These are phyloP conservation scores for Dioscorea cayenensis DNA, from an alignment of 116 monocot genomes.

Conservation along the genomic window DNA sequence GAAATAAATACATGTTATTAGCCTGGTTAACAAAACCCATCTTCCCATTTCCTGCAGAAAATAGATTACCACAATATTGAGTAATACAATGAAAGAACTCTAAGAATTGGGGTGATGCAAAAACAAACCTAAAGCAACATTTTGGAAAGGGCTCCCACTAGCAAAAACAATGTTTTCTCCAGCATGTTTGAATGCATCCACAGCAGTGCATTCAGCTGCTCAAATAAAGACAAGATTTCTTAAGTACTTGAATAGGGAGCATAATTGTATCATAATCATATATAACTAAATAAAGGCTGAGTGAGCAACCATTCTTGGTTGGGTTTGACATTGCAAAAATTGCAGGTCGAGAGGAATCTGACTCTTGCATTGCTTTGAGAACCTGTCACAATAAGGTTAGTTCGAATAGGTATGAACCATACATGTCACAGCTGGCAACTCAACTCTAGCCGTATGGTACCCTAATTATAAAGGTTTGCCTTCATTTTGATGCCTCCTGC, in stretches of 20 bases:
- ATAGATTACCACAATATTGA: slow-evolving; percentile 9
- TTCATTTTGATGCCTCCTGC: no score
- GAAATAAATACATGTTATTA: slow-evolving; percentile 99
- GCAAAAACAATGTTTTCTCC: slow-evolving; percentile 96
- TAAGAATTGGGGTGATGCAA: slow-evolving; percentile 2
- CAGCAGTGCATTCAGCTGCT: slow-evolving; percentile 91
- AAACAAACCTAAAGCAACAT: slow-evolving; percentile 72
- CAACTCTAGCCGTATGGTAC: no score
- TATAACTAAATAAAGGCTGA: background rate
- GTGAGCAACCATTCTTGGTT: slow-evolving; percentile 71
- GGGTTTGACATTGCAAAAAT: slow-evolving; percentile 99
- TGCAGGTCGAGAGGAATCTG: slow-evolving; percentile 80
- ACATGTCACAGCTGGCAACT: no score
- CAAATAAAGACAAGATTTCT: background rate
- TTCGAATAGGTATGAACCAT: no score
- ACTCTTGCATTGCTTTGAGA: slow-evolving; percentile 80
- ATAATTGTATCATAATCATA: background rate
- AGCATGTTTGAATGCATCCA: slow-evolving; percentile 92
- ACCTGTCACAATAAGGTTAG: slow-evolving; percentile 30
- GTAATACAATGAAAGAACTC: background rate
- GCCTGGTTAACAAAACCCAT: slow-evolving; percentile 92
- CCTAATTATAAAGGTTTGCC: no score
- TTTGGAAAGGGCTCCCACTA: slow-evolving; percentile 93
- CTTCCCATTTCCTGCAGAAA: slow-evolving; percentile 64
- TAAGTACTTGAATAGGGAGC: background rate